phyloP scores from a whole-genome alignment of 2,329 filamentous ascomycete genomes.

The Aspergillus caelatus region DNA sequence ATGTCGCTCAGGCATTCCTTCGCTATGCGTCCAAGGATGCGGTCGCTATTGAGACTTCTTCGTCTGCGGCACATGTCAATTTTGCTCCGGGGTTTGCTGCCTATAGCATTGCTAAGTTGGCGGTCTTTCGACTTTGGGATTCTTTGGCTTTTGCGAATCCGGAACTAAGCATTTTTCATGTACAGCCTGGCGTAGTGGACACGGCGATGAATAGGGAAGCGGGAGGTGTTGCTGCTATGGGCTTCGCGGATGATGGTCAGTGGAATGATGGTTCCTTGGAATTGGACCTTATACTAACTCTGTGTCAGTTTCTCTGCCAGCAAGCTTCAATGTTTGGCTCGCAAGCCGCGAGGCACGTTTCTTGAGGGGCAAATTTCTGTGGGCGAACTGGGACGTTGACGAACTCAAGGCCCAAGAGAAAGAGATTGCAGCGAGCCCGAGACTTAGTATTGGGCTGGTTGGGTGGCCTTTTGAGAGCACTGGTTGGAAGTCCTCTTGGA shows the following conservation, averaged over 20 bases:
- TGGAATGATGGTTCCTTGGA: background rate
- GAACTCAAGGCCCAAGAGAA: conserved; percentile 32
- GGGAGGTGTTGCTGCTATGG: conserved; percentile 12
- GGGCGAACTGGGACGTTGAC: conserved; percentile 44
- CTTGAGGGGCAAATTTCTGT: conserved; percentile 41
- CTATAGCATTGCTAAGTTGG: conserved; percentile 20
- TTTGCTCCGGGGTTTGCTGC: conserved; percentile 17
- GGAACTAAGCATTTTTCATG: conserved; percentile 20
- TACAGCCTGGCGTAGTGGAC: conserved; percentile 20
- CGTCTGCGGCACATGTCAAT: conserved; percentile 13
- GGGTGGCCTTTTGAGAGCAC: background rate
- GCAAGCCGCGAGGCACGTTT: conserved; percentile 42
- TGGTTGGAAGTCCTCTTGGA: background rate
- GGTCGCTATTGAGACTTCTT: conserved; percentile 11
- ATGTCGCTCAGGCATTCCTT: conserved; percentile 12
- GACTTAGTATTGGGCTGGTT: background rate
- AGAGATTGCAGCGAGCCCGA: conserved; percentile 13
- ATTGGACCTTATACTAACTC: too few relatives aligned
- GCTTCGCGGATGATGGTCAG: conserved; percentile 17
- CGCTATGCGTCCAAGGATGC: conserved; percentile 11
- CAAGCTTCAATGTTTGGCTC: conserved; percentile 40
- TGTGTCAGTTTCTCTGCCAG: conserved; percentile 24
- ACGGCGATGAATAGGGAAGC: conserved; percentile 24
- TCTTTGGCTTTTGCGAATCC: conserved; percentile 18
- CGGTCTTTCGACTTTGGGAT: conserved; percentile 16